Evolutionary conservation across 345 rosid genomes (phyloP).

Genomic region (Murraya koenigii): DNA sequence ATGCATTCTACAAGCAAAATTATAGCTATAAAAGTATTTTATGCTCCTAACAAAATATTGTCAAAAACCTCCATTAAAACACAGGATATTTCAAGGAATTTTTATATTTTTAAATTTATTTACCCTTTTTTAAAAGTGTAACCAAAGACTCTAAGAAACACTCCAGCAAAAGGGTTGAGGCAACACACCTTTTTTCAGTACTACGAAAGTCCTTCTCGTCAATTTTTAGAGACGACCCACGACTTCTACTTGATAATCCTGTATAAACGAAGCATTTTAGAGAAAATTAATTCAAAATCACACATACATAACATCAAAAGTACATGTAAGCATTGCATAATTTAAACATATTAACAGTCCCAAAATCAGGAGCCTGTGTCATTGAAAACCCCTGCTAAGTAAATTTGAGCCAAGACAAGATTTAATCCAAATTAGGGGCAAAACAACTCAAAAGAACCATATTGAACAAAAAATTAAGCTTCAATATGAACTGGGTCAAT

Average conservation of each 20-base stretch:
- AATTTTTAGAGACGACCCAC: constrained; percentile 33
- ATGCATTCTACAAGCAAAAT: background rate
- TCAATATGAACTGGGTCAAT: constrained; percentile 12
- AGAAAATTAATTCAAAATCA: background rate
- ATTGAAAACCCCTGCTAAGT: background rate
- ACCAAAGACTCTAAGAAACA: background rate
- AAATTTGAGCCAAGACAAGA: background rate
- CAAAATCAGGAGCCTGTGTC: background rate
- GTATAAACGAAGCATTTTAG: constrained; percentile 20
- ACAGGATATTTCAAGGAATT: background rate
- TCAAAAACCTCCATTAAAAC: constrained; percentile 6
- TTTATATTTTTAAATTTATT: too few relatives aligned
- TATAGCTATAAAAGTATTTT: background rate
- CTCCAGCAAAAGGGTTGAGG: background rate
- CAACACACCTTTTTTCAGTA: constrained; percentile 44
- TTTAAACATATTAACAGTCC: background rate
- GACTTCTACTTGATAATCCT: constrained; percentile 52
- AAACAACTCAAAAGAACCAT: background rate
- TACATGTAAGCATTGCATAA: background rate
- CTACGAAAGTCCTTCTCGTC: constrained; percentile 31
- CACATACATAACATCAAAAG: constrained; percentile 5
- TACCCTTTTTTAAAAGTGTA: too few relatives aligned
- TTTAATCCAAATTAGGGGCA: background rate
- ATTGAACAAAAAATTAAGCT: constrained; percentile 7
- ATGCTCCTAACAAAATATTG: background rate